Conservation (phyloP, 2,329 filamentous ascomycete genomes). For the Aureobasidium lini region DNA sequence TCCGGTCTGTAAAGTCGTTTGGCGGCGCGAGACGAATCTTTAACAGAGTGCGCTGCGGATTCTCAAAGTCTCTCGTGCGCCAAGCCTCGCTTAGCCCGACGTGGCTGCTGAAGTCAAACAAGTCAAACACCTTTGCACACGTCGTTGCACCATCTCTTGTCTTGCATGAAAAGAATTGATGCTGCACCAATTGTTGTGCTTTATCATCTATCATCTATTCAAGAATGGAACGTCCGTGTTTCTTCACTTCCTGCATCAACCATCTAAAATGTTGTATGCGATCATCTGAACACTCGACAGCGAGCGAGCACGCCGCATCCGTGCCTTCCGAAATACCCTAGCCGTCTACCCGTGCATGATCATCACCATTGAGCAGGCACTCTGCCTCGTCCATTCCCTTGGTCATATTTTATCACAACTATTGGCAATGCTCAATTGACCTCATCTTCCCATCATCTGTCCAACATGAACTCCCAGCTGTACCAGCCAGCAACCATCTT, state of each 20-base stretch:
- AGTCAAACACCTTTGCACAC: not conserved
- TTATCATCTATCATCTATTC: too few relatives aligned
- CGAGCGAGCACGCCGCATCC: not conserved
- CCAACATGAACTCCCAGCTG: not conserved
- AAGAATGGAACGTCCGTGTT: too few relatives aligned
- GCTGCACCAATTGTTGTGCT: too few relatives aligned
- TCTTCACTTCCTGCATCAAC: too few relatives aligned
- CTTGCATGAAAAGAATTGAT: too few relatives aligned
- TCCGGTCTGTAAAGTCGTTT: conserved; percentile 12
- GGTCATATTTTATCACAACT: too few relatives aligned
- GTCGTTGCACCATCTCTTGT: too few relatives aligned
- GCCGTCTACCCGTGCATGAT: too few relatives aligned
- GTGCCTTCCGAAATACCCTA: not conserved
- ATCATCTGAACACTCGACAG: not conserved
- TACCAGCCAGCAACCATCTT: conserved; percentile 22
- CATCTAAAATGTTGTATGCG: too few relatives aligned
- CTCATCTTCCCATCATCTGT: not conserved
- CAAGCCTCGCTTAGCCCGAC: not conserved
- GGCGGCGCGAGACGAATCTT: conserved; percentile 14
- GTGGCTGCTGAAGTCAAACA: not conserved
- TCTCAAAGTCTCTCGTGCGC: conserved; percentile 1
- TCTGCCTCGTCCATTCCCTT: too few relatives aligned
- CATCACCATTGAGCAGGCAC: too few relatives aligned
- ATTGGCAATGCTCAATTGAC: not conserved
- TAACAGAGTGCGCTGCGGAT: not conserved